Percentiles rank a stretch among this genome's conserved stretches.
These are phyloP conservation scores for Beauveria pseudobassiana DNA, from an alignment of 2,329 filamentous ascomycete species.

Conservation along the genomic window DNA sequence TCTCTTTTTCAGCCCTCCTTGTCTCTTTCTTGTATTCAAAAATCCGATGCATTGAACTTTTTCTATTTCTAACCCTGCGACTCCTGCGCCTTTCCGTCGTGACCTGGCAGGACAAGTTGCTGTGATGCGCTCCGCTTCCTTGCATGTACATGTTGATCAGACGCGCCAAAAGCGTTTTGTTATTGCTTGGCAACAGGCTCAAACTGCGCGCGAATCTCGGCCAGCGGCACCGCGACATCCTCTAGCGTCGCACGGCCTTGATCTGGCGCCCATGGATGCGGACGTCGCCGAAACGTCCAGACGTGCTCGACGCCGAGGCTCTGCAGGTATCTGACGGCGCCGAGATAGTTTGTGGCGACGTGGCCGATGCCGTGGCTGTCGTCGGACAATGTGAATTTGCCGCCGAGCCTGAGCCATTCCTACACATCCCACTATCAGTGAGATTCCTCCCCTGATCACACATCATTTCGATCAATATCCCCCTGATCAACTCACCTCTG, in stretches of 20 bases:
- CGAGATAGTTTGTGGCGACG: constrained; percentile 74
- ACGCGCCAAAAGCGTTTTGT: neutral
- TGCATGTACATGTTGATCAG: neutral
- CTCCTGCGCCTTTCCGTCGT: neutral
- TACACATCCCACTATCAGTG: constrained; percentile 22
- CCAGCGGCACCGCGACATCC: constrained; percentile 37
- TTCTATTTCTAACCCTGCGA: neutral
- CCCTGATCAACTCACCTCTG: constrained; percentile 48
- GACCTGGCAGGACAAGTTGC: neutral
- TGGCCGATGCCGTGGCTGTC: constrained; percentile 89
- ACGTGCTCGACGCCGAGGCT: constrained; percentile 57
- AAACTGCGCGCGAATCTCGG: constrained; percentile 29
- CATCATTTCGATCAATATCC: neutral
- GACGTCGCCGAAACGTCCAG: constrained; percentile 43
- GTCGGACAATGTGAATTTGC: constrained; percentile 84
- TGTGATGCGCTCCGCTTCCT: neutral
- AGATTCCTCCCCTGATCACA: too few species aligned
- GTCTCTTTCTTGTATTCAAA: neutral
- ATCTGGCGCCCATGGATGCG: constrained; percentile 22
- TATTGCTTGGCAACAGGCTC: neutral
- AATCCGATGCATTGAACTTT: neutral
- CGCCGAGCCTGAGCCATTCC: constrained; percentile 66
- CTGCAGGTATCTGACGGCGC: constrained; percentile 63
- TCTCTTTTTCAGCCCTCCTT: neutral
- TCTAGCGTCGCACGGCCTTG: constrained; percentile 28